phyloP scores from a whole-genome alignment of 2,329 filamentous ascomycete genomes.

The Penicillium crustosum region DNA sequence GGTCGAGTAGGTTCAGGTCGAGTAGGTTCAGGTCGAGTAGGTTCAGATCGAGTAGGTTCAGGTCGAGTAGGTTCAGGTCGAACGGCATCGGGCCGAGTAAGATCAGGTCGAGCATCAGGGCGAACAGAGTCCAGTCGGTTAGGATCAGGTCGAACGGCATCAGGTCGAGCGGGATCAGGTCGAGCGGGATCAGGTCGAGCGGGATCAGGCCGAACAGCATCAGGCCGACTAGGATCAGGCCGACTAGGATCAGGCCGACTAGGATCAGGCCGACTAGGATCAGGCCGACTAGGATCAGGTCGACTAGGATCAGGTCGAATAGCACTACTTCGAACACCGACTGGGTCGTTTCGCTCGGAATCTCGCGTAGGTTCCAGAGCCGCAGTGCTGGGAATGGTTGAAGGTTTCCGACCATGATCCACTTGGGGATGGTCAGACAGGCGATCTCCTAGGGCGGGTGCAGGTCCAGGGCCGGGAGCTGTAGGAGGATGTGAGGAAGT shows the following conservation, averaged over 20 bases:
- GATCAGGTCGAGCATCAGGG: constrained; percentile 28
- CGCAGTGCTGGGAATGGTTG: constrained; percentile 15
- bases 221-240: not conserved
- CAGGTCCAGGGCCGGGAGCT: constrained; percentile 14
- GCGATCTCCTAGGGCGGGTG: constrained; percentile 23
- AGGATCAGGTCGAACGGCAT: constrained; percentile 4
- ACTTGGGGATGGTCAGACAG: constrained; percentile 24
- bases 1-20: constrained; percentile 18
- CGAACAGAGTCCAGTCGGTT: not conserved
- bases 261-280: constrained; percentile 8
- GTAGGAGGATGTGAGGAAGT: constrained; percentile 16
- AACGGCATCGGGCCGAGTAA: not conserved
- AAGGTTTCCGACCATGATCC: constrained; percentile 30
- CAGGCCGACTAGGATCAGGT: constrained; percentile 16
- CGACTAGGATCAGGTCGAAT: constrained; percentile 15
- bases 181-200: constrained; percentile 24
- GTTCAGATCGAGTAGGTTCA: constrained; percentile 26
- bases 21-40: no score
- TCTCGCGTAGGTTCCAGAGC: constrained; percentile 36
- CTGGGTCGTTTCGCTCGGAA: constrained; percentile 9
- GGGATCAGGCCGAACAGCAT: not conserved
- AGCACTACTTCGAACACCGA: constrained; percentile 25
- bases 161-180: constrained; percentile 21
- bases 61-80: not conserved
- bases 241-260: constrained; percentile 27